Conservation (phyloP, 1,139 yeast species). For the Hyphopichia wangnamkhiaoensis region DNA sequence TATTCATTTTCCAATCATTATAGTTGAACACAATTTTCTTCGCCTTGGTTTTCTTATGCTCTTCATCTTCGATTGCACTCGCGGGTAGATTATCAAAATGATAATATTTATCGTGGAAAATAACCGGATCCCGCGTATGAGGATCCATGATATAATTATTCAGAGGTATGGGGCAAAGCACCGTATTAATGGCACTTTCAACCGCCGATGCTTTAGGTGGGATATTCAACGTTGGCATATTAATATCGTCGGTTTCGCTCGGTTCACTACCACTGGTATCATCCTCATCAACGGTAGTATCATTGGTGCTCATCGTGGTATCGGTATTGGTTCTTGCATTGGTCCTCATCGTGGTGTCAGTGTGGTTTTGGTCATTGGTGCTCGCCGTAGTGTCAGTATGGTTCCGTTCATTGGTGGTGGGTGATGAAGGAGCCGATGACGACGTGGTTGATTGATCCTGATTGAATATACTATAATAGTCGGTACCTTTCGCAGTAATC, state of each 20-base stretch:
- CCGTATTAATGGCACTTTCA: slow-evolving; percentile 43
- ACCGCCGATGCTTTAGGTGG: slow-evolving; percentile 50
- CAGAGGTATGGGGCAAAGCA: slow-evolving; percentile 48
- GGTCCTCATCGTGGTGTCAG: too few species aligned
- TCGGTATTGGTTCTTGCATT: too few species aligned
- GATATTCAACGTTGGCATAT: slow-evolving; percentile 19
- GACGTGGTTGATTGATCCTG: not conserved
- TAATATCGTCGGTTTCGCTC: slow-evolving; percentile 8
- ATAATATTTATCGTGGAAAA: slow-evolving; percentile 82
- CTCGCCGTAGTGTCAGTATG: too few species aligned
- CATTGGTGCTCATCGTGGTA: too few species aligned
- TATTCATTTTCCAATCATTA: slow-evolving; percentile 47
- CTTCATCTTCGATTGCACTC: slow-evolving; percentile 9
- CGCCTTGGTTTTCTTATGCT: slow-evolving; percentile 7
- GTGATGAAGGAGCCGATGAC: slow-evolving; percentile 5
- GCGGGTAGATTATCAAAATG: slow-evolving; percentile 62
- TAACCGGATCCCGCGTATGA: slow-evolving; percentile 49
- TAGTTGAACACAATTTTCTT: slow-evolving; percentile 14
- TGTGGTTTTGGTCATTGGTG: too few species aligned
- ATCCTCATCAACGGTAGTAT: slow-evolving; percentile 6
- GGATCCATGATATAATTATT: slow-evolving; percentile 35
- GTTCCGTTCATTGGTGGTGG: too few species aligned
- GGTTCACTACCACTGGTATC: too few species aligned
- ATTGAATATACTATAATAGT: slow-evolving; percentile 5
- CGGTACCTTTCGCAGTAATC: slow-evolving; percentile 29